Conservation (phyloP, 2,329 filamentous ascomycete species). For the Colletotrichum incanum region DNA sequence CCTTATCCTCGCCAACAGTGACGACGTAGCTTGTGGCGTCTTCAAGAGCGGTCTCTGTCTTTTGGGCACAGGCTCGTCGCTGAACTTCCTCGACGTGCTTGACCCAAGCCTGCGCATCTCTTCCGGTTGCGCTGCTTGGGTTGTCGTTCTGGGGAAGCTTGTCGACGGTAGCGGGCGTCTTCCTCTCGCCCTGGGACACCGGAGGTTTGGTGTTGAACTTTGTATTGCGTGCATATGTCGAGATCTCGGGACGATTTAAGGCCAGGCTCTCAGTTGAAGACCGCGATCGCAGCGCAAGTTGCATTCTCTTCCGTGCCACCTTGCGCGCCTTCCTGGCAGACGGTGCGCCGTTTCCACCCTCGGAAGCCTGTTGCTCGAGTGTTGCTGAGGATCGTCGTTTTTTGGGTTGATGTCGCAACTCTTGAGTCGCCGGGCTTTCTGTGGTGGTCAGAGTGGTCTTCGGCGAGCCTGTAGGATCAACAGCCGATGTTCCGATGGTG, state of each 20-base stretch:
- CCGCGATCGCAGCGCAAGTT: not conserved
- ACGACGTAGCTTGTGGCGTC: not conserved
- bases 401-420: not conserved
- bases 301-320: not conserved
- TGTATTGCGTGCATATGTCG: no score
- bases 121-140: not conserved
- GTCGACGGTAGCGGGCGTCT: not conserved
- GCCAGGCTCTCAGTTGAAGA: not conserved
- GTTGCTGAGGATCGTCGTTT: not conserved
- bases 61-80: not conserved
- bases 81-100: not conserved
- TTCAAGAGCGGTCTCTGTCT: not conserved
- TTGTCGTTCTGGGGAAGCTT: not conserved
- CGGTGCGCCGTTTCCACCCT: no score
- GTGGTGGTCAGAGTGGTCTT: not conserved
- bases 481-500: no score
- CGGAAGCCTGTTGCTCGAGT: not conserved
- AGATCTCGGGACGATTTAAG: not conserved
- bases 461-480: not conserved
- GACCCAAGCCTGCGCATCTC: not conserved
- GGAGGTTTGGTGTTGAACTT: not conserved
- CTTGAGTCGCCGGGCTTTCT: not conserved
- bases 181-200: not conserved
- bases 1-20: not conserved
- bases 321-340: conserved; percentile 1